Evolutionary conservation across 2,329 filamentous ascomycete genomes (phyloP), one percentile per base, ranked within the genome.

Genomic region (Curvularia eragrostidis): DNA sequence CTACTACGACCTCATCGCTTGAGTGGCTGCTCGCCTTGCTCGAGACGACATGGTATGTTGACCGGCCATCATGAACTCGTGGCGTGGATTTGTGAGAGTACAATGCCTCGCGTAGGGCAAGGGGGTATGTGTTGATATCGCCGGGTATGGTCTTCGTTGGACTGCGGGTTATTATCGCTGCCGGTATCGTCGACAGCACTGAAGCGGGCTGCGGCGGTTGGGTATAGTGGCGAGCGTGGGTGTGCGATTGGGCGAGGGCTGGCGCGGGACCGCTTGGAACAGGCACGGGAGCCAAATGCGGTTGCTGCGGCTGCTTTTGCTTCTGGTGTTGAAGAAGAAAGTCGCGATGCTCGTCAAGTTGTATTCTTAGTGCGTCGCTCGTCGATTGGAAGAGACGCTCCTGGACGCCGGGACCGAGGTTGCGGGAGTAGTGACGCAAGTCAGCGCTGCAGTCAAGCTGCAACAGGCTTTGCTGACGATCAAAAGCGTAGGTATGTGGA

Each of bases 361-460:
- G 65, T 30, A 58, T 61, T 34, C 63, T 54, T 42, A 66, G 56
- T 30, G 60, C 61, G n/a, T 67, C 63, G 58, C 62, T 65, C 30
- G 61, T 63, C 7, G 61, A 55, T 42, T 67, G 59, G 24, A 67
- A 67, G 50, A 61, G 58, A 36, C 58, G 56, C 30, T 64, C 64
- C 51, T 66, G 65, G 36, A 66, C 65, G 44, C 65, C 64, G 21
- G 65, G 65, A 18, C 65, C 65, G 44, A 68, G 64, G 32, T 65
- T 59, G 50, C 65, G 64, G 28, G 64, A 64, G 48, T 66, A 68
- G 24, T 58, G 62, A 38, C 42, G 61, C 34, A 68, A 46, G 55
- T 68, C 65, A 30, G 64, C 57, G 46, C 65, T 68, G 58, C 65
- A 68, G 49, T 68, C 65, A 30, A 68, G 62, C 24, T 61, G 60